A percentile compares a stretch with the other conserved stretches of the same genome.
Conservation (phyloP, 352 stramenopile genomes). For the Saprolegnia diclina region DNA sequence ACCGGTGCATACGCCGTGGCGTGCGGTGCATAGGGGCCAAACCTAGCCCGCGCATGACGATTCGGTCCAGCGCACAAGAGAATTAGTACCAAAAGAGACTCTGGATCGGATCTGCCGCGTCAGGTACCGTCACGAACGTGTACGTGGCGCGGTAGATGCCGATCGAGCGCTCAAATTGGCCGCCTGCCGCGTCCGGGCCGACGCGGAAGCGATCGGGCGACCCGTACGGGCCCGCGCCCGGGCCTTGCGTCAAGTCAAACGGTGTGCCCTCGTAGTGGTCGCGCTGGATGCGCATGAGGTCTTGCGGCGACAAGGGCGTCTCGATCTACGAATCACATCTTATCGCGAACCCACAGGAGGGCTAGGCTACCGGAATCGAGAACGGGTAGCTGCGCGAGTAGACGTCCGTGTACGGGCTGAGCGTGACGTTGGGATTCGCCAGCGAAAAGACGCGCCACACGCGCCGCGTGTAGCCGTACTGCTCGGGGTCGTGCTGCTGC, state of each 20-base stretch:
- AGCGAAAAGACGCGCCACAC: conserved; percentile 88
- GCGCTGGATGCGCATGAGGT: conserved; percentile 50
- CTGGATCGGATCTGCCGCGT: not conserved
- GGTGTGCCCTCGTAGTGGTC: conserved; percentile 57
- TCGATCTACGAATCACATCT: not conserved
- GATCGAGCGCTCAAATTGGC: conserved; percentile 48
- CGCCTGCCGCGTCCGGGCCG: conserved; percentile 13
- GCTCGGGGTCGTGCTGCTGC: conserved; percentile 45
- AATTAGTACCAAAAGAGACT: conserved; percentile 17
- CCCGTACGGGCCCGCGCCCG: conserved; percentile 52
- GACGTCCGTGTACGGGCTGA: conserved; percentile 73
- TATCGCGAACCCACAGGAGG: not conserved
- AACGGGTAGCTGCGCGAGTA: conserved; percentile 84
- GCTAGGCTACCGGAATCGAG: conserved; percentile 44
- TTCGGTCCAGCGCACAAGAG: not conserved
- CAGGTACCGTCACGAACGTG: conserved; percentile 23
- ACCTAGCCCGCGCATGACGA: conserved; percentile 5
- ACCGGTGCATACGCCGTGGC: conserved; percentile 22
- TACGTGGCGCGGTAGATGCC: conserved; percentile 65
- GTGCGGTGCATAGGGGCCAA: conserved; percentile 23
- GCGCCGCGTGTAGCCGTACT: conserved; percentile 86
- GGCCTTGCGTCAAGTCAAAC: conserved; percentile 41
- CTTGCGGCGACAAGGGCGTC: conserved; percentile 30
- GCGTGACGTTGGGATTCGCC: conserved; percentile 54
- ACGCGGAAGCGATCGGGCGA: conserved; percentile 46